Conservation (phyloP, 2,329 filamentous ascomycete species). For the Gaeumannomyces sp. region DNA sequence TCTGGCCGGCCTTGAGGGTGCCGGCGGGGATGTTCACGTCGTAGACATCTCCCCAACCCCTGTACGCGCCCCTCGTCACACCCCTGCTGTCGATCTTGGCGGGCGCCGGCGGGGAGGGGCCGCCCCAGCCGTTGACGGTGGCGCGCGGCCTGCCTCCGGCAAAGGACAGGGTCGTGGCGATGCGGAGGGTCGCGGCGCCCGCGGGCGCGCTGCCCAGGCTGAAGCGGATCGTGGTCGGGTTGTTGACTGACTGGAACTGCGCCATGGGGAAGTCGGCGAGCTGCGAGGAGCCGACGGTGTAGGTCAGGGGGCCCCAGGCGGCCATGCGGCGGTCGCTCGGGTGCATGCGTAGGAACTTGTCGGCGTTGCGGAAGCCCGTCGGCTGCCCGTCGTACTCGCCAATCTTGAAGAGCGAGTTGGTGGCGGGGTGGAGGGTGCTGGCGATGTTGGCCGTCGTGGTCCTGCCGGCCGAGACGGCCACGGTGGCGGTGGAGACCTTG, state of each 20-base stretch:
- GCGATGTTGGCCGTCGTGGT: conserved; percentile 45
- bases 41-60: conserved; percentile 59
- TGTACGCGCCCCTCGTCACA: conserved; percentile 59
- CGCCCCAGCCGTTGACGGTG: conserved; percentile 49
- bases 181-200: conserved; percentile 50
- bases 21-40: conserved; percentile 54
- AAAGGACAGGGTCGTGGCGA: conserved; percentile 60
- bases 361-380: conserved; percentile 60
- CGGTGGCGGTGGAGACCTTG: conserved; percentile 42
- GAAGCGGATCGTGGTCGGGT: conserved; percentile 55
- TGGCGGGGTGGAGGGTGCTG: conserved; percentile 33
- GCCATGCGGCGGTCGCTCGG: conserved; percentile 50
- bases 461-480: conserved; percentile 45
- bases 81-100: conserved; percentile 59
- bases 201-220: conserved; percentile 43
- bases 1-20: conserved; percentile 51
- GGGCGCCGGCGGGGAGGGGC: conserved; percentile 44
- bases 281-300: conserved; percentile 51
- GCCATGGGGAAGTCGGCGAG: conserved; percentile 58
- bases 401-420: conserved; percentile 54
- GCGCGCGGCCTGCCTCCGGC: conserved; percentile 51
- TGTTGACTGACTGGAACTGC: conserved; percentile 54
- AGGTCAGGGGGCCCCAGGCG: conserved; percentile 53
- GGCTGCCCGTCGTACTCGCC: conserved; percentile 61
- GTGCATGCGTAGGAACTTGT: conserved; percentile 62